Conservation (phyloP, 2,329 filamentous ascomycete genomes). For the Penicillium brasilianum region DNA sequence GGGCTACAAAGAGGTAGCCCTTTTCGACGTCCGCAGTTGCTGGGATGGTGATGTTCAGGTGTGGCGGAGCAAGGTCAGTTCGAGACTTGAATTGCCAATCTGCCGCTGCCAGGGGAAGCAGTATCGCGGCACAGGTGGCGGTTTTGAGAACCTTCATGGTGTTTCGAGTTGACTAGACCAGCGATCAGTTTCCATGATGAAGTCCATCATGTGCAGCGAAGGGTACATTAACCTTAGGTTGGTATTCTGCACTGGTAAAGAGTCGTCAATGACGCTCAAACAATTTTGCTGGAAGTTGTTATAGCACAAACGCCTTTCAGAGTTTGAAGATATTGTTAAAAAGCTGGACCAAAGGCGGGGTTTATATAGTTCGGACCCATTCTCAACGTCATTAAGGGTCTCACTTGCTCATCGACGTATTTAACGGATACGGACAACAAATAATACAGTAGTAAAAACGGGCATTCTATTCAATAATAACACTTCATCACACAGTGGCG, state of each 20-base stretch:
- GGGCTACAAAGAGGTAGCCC: slow-evolving; percentile 48
- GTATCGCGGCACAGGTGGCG: slow-evolving; percentile 21
- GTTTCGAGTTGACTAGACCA: slow-evolving; percentile 23
- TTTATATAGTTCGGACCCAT: background rate
- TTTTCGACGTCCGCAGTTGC: slow-evolving; percentile 41
- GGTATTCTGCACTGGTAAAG: slow-evolving; percentile 24
- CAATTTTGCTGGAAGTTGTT: background rate
- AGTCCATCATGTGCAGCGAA: slow-evolving; percentile 25
- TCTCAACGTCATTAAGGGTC: background rate
- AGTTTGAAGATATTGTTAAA: background rate
- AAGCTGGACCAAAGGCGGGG: background rate
- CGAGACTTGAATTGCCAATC: slow-evolving; percentile 57
- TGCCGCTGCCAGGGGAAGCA: slow-evolving; percentile 36
- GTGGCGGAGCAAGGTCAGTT: slow-evolving; percentile 54
- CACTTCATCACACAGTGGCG: background rate
- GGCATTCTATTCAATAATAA: background rate
- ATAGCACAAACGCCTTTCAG: background rate
- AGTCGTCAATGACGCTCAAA: slow-evolving; percentile 7
- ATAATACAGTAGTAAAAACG: background rate
- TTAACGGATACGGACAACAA: background rate
- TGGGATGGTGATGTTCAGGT: slow-evolving; percentile 46
- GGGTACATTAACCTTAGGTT: slow-evolving; percentile 43
- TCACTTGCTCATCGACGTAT: background rate
- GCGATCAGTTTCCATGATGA: slow-evolving; percentile 35
- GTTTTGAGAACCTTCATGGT: slow-evolving; percentile 31